Evolutionary conservation across 257 asterid species (phyloP).

Genomic region (Solanum neorickii): DNA sequence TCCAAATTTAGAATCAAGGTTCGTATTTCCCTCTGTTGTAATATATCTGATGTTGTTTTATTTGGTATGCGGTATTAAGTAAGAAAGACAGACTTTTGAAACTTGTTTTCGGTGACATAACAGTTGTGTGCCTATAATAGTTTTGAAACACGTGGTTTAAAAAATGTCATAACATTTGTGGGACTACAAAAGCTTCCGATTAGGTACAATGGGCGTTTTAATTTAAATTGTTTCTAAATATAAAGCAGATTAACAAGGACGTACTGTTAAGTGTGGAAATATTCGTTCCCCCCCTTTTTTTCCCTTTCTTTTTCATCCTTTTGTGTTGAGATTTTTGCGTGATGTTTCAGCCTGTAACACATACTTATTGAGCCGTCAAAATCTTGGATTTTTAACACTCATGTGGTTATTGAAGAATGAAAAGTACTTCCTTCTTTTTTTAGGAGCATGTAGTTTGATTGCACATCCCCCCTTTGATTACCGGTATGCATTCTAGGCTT

Average conservation of each 20-base stretch:
- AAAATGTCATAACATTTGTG: background rate
- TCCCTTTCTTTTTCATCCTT: background rate
- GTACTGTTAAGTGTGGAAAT: background rate
- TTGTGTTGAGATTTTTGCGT: background rate
- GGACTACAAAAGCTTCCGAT: background rate
- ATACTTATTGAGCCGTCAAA: background rate
- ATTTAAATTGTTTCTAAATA: background rate
- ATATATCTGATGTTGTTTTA: background rate
- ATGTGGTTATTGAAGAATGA: background rate
- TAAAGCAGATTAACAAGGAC: background rate
- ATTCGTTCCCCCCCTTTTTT: background rate
- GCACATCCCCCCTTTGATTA: background rate
- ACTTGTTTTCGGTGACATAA: background rate
- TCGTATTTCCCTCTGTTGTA: background rate
- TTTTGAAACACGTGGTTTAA: background rate
- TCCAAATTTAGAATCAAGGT: constrained; percentile 97
- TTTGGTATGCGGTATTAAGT: background rate
- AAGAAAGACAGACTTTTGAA: background rate
- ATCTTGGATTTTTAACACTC: background rate
- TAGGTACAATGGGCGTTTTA: background rate
- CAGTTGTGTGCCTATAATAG: background rate
- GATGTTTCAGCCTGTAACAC: background rate
- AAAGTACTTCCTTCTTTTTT: background rate
- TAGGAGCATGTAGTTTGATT: background rate
- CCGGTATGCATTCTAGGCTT: background rate